Conservation (phyloP, 208 protist genomes). For the Strigomonas culicis region DNA sequence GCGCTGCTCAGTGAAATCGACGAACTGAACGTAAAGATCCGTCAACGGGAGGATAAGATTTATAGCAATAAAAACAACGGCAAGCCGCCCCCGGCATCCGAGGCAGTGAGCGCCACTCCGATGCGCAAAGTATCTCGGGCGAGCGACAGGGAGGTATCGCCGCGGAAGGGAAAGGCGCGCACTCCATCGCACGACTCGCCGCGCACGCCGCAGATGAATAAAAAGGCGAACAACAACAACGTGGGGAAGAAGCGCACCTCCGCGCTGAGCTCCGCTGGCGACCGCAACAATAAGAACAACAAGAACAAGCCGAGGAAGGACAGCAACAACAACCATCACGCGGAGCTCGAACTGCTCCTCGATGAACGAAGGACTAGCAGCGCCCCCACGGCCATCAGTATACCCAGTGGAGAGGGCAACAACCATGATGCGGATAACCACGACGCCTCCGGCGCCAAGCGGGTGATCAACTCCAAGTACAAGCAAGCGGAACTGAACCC, state of each 20-base stretch:
- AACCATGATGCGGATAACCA: no score
- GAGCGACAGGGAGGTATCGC: no score
- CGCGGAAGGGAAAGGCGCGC: no score
- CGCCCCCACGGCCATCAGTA: no score
- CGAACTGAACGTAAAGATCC: conserved; percentile 5
- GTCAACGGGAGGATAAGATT: conserved; percentile 14
- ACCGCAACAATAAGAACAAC: conserved; percentile 4
- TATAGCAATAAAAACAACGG: conserved; percentile 4
- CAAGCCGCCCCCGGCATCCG: neutral
- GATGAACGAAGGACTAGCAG: no score
- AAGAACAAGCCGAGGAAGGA: neutral
- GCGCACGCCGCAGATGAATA: conserved; percentile 8
- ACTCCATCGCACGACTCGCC: no score
- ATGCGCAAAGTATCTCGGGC: no score
- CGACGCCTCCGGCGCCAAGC: neutral
- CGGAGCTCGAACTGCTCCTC: neutral
- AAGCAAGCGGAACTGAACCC: neutral
- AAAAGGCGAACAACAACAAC: conserved; percentile 7
- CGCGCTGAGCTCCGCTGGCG: neutral
- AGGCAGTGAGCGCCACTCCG: neutral
- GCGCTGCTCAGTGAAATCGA: conserved; percentile 1
- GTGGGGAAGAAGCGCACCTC: neutral
- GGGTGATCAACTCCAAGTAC: conserved; percentile 1
- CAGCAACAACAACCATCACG: neutral
- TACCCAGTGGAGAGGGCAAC: no score